Evolutionary conservation across 2,329 filamentous ascomycete species (phyloP).

Genomic region (Phialophora verrucosa): DNA sequence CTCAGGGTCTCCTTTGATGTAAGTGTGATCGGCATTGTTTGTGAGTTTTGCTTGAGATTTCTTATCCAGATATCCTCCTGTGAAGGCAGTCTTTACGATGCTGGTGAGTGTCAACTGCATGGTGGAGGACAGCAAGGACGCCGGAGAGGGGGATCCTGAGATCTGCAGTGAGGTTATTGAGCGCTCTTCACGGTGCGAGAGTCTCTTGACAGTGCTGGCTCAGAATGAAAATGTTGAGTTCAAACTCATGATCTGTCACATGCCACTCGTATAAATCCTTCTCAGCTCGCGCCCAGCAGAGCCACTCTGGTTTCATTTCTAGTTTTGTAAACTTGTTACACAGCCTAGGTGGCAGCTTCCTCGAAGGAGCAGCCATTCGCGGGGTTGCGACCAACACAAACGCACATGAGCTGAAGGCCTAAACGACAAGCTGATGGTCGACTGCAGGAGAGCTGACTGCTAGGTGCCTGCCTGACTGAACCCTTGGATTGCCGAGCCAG

Average conservation of each 20-base stretch:
- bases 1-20: conserved; percentile 40
- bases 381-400: background rate
- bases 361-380: background rate
- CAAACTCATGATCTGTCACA: background rate
- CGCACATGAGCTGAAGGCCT: conserved; percentile 7
- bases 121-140: background rate
- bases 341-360: background rate
- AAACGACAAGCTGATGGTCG: background rate
- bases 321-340: background rate
- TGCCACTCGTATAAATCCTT: conserved; percentile 6
- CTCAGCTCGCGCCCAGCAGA: background rate
- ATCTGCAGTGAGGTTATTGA: background rate
- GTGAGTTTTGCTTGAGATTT: conserved; percentile 7
- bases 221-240: background rate
- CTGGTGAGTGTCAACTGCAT: conserved; percentile 25
- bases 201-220: background rate
- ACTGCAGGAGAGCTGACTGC: conserved; percentile 4
- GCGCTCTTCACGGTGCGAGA: background rate
- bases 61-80: conserved; percentile 24
- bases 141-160: background rate
- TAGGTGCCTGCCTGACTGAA: background rate
- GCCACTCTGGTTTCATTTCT: background rate
- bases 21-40: conserved; percentile 35
- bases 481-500: background rate
- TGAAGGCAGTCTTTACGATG: conserved; percentile 22